A percentile compares a stretch with the other conserved stretches of the same genome.
These are phyloP conservation scores for Neofusicoccum parvum DNA, from an alignment of 2,329 filamentous ascomycete species.

Conservation along the genomic window DNA sequence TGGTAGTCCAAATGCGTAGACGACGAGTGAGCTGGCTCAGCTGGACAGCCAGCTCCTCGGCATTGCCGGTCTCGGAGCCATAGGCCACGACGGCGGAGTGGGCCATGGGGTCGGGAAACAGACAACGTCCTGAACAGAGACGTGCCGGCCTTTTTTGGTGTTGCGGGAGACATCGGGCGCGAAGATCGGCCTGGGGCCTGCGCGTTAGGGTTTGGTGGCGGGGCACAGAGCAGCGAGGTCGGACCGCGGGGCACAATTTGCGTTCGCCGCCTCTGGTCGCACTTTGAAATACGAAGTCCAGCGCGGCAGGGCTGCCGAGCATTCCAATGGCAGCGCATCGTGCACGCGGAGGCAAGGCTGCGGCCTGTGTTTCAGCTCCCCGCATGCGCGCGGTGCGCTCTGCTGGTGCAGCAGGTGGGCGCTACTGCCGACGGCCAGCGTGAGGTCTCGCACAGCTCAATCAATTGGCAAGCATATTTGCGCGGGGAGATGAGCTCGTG, in stretches of 20 bases:
- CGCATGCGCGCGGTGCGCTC: no score
- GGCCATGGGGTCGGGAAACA: neutral
- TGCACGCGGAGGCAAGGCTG: no score
- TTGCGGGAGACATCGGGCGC: constrained; percentile 5
- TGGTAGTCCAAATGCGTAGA: constrained; percentile 73
- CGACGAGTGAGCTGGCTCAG: constrained; percentile 74
- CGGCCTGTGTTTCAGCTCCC: no score
- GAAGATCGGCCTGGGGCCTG: constrained; percentile 9
- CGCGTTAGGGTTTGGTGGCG: constrained; percentile 17
- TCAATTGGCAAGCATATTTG: no score
- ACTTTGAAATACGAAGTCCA: no score
- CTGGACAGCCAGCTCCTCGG: constrained; percentile 87
- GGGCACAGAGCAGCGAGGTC: constrained; percentile 10
- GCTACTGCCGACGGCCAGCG: no score
- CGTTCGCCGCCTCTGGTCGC: neutral
- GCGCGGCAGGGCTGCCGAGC: no score
- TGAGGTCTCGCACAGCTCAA: no score
- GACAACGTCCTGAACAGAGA: neutral
- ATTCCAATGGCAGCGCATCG: neutral
- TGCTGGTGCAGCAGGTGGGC: no score
- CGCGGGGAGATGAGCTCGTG: no score
- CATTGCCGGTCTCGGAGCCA: constrained; percentile 92
- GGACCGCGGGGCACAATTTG: constrained; percentile 14
- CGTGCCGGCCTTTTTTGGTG: constrained; percentile 9
- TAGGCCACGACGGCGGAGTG: constrained; percentile 71